Evolutionary conservation across 2,329 filamentous ascomycete species (phyloP).

Genomic region (Botryotinia globosa): DNA sequence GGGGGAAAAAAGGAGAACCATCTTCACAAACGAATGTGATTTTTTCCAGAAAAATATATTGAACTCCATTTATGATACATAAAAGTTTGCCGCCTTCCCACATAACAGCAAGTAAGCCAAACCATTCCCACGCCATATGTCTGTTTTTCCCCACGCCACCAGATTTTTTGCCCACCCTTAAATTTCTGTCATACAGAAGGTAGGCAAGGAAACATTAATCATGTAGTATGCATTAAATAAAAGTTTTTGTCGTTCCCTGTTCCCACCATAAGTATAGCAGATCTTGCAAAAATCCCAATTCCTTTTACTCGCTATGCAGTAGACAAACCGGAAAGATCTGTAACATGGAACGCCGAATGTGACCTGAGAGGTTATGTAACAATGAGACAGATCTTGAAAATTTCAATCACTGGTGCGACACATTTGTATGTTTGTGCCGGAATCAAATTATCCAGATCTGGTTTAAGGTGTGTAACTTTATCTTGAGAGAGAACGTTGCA

Average conservation of each 20-base stretch:
- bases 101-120: slow-evolving; percentile 32
- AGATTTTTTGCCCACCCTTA: slow-evolving; percentile 26
- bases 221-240: slow-evolving; percentile 38
- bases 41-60: slow-evolving; percentile 23
- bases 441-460: slow-evolving; percentile 11
- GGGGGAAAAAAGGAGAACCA: not conserved
- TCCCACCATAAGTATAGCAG: slow-evolving; percentile 31
- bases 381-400: slow-evolving; percentile 27
- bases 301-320: slow-evolving; percentile 41
- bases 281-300: slow-evolving; percentile 36
- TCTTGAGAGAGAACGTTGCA: slow-evolving; percentile 25
- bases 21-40: not conserved
- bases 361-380: slow-evolving; percentile 38
- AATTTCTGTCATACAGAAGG: slow-evolving; percentile 29
- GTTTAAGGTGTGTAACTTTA: slow-evolving; percentile 4
- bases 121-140: slow-evolving; percentile 36
- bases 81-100: slow-evolving; percentile 26
- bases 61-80: slow-evolving; percentile 39
- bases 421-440: not conserved
- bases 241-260: slow-evolving; percentile 29
- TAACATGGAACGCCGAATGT: slow-evolving; percentile 37
- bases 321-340: slow-evolving; percentile 36
- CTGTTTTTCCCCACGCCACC: slow-evolving; percentile 30
- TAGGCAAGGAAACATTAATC: slow-evolving; percentile 36
- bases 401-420: slow-evolving; percentile 12